Evolutionary conservation across 2,329 filamentous ascomycete genomes (phyloP).

Genomic region (Cercospora citrullina): DNA sequence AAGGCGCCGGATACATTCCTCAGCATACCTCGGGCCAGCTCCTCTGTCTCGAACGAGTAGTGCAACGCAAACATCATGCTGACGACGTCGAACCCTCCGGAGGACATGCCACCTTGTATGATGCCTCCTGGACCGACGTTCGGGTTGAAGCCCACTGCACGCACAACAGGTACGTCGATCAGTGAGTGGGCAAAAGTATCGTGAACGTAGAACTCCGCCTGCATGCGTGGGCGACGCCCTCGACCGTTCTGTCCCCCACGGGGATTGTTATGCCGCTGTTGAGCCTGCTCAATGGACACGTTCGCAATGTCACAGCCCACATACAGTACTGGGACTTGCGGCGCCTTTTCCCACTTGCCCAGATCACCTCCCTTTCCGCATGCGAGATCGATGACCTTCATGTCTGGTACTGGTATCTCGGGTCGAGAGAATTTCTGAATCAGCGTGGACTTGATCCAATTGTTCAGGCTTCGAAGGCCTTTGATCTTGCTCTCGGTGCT

Average conservation of each 20-base stretch:
- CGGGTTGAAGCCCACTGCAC: slow-evolving; percentile 82
- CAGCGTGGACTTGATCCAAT: slow-evolving; percentile 97
- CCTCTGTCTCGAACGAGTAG: slow-evolving; percentile 93
- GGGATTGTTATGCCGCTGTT: slow-evolving; percentile 68
- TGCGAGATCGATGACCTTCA: slow-evolving; percentile 88
- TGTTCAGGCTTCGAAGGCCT: slow-evolving; percentile 91
- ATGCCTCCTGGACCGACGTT: slow-evolving; percentile 62
- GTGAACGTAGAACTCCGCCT: slow-evolving; percentile 84
- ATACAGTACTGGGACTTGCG: slow-evolving; percentile 88
- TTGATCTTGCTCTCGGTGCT: slow-evolving; percentile 94
- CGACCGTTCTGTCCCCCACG: slow-evolving; percentile 38
- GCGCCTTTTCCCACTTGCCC: slow-evolving; percentile 92
- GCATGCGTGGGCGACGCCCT: slow-evolving; percentile 52
- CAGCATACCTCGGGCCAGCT: slow-evolving; percentile 87
- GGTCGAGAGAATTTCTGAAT: slow-evolving; percentile 85
- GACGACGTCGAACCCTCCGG: slow-evolving; percentile 87
- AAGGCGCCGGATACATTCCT: slow-evolving; percentile 85
- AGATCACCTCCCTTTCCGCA: slow-evolving; percentile 96
- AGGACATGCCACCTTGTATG: slow-evolving; percentile 66
- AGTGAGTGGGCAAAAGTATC: slow-evolving; percentile 89
- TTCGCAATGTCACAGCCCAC: slow-evolving; percentile 93
- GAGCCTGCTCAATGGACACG: slow-evolving; percentile 85
- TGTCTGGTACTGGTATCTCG: slow-evolving; percentile 49
- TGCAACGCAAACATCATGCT: slow-evolving; percentile 99
- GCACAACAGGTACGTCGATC: slow-evolving; percentile 76